Conservation (phyloP, 164 flowering plant genomes). For the Cinnamomum chago region DNA sequence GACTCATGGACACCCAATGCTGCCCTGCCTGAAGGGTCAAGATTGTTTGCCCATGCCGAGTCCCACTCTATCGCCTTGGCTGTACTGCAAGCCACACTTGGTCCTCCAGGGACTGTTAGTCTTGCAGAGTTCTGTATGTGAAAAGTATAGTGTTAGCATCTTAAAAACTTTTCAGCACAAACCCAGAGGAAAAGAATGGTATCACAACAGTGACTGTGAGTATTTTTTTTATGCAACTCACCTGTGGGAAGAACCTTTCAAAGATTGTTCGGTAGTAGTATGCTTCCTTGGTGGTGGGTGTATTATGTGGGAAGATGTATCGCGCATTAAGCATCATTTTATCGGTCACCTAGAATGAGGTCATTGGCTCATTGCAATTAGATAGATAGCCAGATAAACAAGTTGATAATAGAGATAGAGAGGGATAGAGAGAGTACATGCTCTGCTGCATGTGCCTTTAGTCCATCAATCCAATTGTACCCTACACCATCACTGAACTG, state of each 20-base stretch:
- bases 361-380: not conserved
- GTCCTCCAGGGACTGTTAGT: constrained; percentile 95
- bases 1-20: constrained; percentile 91
- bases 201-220: not conserved
- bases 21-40: constrained; percentile 96
- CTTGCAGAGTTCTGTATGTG: constrained; percentile 77
- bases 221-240: constrained; percentile 10
- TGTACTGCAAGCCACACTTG: constrained; percentile 96
- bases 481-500: constrained; percentile 99
- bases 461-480: constrained; percentile 98
- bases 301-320: constrained; percentile 84
- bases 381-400: not conserved
- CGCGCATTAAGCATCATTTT: constrained; percentile 72
- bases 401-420: not conserved
- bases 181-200: not conserved
- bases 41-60: constrained; percentile 93
- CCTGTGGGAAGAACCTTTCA: constrained; percentile 95
- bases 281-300: constrained; percentile 91
- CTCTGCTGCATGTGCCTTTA: constrained; percentile 83
- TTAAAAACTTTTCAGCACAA: too few relatives aligned
- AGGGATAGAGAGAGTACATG: constrained; percentile 36
- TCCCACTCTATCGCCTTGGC: constrained; percentile 99
- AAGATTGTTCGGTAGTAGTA: constrained; percentile 89
- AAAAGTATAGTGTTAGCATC: not conserved
- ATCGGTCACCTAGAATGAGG: constrained; percentile 69